A percentile compares a stretch with the other conserved stretches of the same genome.
phyloP scores from a whole-genome alignment of 169 alveolate genomes.

The Cryptosporidium ubiquitum region DNA sequence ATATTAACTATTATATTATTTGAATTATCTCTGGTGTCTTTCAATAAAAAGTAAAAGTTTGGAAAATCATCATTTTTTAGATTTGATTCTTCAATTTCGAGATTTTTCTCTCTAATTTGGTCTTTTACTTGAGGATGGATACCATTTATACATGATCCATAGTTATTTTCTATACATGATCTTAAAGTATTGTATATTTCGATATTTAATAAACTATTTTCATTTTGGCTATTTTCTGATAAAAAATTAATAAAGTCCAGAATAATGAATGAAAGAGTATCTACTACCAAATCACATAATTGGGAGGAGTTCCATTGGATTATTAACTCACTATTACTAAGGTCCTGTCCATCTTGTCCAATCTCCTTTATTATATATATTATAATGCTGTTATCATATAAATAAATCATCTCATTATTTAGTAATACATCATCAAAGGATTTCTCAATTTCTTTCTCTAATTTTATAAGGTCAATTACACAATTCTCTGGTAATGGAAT shows the following conservation, averaged over 20 bases:
- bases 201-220: background rate
- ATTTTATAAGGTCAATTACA: background rate
- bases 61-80: background rate
- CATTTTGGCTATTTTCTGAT: background rate
- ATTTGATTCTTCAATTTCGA: background rate
- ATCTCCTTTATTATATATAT: constrained; percentile 11
- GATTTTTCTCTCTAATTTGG: background rate
- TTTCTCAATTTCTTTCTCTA: constrained; percentile 10
- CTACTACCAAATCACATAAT: constrained; percentile 37
- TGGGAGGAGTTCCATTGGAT: constrained; percentile 57
- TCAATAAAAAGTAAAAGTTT: constrained; percentile 20
- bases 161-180: constrained; percentile 31
- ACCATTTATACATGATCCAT: constrained; percentile 38
- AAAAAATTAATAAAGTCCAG: constrained; percentile 19
- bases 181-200: constrained; percentile 33
- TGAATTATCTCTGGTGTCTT: background rate
- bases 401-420: background rate
- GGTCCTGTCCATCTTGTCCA: background rate
- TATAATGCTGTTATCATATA: constrained; percentile 12
- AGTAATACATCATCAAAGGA: constrained; percentile 38
- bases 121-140: constrained; percentile 24
- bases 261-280: constrained; percentile 57
- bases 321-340: constrained; percentile 15
- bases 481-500: constrained; percentile 31
- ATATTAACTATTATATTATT: constrained; percentile 13